Evolutionary conservation across 257 asterid species (phyloP).

Genomic region (Linderniella brevidens): DNA sequence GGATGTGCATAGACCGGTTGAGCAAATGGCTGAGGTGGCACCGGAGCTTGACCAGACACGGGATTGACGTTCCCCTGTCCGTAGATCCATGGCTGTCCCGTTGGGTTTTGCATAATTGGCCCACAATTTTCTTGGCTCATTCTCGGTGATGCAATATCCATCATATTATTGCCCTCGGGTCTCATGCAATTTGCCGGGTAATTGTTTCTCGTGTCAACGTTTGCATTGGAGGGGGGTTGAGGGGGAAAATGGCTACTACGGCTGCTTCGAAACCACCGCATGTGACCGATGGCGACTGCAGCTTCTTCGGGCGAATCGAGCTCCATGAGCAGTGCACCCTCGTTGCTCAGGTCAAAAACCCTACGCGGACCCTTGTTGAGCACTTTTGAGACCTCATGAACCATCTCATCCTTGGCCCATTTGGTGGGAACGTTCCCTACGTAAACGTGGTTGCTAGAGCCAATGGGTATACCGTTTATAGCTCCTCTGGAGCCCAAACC

Average conservation of each 20-base stretch:
- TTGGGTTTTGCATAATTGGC: constrained; percentile 29
- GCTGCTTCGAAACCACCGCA: constrained; percentile 59
- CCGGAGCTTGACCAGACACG: constrained; percentile 42
- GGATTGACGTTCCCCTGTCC: constrained; percentile 3
- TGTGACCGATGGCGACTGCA: constrained; percentile 41
- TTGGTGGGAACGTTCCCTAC: constrained; percentile 54
- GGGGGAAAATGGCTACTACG: constrained; percentile 23
- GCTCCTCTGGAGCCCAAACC: constrained; percentile 63
- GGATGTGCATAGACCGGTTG: constrained; percentile 57
- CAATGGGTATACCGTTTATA: constrained; percentile 47
- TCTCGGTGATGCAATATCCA: constrained; percentile 67
- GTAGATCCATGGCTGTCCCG: no score
- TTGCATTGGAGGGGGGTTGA: constrained; percentile 22
- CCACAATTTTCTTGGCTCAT: constrained; percentile 43
- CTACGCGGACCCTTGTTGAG: constrained; percentile 58
- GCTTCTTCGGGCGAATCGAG: constrained; percentile 89
- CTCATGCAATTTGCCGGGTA: no score
- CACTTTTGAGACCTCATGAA: constrained; percentile 54
- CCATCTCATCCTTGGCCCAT: constrained; percentile 73
- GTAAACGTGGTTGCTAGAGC: constrained; percentile 65
- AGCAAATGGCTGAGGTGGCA: constrained; percentile 27
- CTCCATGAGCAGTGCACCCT: constrained; percentile 67
- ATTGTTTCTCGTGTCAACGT: constrained; percentile 29
- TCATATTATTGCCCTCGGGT: no score
- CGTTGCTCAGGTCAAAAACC: constrained; percentile 59